Evolutionary conservation across 805 yeast species (phyloP).

Genomic region (Myxozyma vanderwaltii): DNA sequence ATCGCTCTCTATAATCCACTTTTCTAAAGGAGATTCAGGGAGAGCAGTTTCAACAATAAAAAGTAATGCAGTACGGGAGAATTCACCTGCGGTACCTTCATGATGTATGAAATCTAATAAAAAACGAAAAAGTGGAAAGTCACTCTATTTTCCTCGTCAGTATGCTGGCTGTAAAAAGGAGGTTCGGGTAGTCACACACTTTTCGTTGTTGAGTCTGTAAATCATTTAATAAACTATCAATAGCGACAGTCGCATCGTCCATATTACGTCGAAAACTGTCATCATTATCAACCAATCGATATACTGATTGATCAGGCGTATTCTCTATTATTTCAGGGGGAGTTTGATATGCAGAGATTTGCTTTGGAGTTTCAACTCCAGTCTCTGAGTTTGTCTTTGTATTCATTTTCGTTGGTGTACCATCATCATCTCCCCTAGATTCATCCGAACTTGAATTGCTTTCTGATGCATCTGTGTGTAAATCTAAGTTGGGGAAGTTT

Average conservation of each 20-base stretch:
- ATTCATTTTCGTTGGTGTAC: not conserved
- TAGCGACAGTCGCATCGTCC: slow-evolving; percentile 10
- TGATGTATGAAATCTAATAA: slow-evolving; percentile 37
- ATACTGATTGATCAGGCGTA: not conserved
- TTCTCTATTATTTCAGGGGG: not conserved
- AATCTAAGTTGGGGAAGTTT: no score
- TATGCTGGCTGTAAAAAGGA: no score
- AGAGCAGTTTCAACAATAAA: slow-evolving; percentile 36
- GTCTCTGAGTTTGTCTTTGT: not conserved
- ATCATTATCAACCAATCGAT: not conserved
- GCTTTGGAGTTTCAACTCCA: not conserved
- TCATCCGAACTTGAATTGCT: not conserved
- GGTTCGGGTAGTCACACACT: not conserved
- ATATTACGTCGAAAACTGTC: not conserved
- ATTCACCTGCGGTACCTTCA: slow-evolving; percentile 38
- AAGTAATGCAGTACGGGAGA: slow-evolving; percentile 38
- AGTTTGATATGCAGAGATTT: not conserved
- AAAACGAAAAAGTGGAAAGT: slow-evolving; percentile 38
- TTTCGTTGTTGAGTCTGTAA: slow-evolving; percentile 6
- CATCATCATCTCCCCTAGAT: not conserved
- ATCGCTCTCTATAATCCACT: slow-evolving; percentile 38
- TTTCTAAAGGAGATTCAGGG: slow-evolving; percentile 31
- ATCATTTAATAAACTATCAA: slow-evolving; percentile 20
- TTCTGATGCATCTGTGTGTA: not conserved
- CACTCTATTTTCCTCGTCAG: not conserved